phyloP scores from a whole-genome alignment of 495 filamentous ascomycete genomes.

The Pseudoneurospora amorphoporcata region DNA sequence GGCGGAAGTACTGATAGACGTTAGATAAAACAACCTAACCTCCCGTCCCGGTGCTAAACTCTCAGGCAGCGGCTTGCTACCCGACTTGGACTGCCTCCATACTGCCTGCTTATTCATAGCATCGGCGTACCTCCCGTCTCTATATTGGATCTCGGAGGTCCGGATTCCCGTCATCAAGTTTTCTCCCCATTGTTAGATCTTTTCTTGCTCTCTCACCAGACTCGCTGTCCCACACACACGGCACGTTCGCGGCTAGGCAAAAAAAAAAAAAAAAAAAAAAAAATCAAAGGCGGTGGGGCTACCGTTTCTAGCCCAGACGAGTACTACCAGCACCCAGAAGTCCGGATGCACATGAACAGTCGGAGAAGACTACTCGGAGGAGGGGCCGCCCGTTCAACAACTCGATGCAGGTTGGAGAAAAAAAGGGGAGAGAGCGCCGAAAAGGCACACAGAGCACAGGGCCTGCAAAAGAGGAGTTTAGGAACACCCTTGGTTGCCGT shows the following conservation, averaged over 20 bases:
- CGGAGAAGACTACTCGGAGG: not conserved
- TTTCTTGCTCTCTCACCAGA: not conserved
- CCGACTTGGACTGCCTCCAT: not conserved
- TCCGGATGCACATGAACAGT: not conserved
- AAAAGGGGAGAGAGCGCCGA: not conserved
- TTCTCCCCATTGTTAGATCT: not conserved
- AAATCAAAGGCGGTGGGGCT: not conserved
- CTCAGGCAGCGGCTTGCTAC: not conserved
- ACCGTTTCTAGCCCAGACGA: no score
- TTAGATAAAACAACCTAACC: not conserved
- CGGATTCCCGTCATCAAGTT: not conserved
- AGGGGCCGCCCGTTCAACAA: not conserved
- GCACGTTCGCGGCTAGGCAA: not conserved
- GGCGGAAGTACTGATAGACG: no score
- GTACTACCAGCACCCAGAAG: not conserved
- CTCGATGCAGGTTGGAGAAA: not conserved
- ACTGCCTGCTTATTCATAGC: not conserved
- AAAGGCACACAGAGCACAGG: not conserved
- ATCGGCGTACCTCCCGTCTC: not conserved
- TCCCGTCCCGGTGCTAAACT: not conserved
- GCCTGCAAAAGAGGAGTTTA: not conserved
- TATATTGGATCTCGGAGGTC: not conserved
- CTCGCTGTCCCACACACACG: not conserved
- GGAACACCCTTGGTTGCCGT: not conserved
- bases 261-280: not conserved